A percentile compares a stretch with the other conserved stretches of the same genome.
Conservation (phyloP, 345 rosid genomes). For the Gossypium thurberi region DNA sequence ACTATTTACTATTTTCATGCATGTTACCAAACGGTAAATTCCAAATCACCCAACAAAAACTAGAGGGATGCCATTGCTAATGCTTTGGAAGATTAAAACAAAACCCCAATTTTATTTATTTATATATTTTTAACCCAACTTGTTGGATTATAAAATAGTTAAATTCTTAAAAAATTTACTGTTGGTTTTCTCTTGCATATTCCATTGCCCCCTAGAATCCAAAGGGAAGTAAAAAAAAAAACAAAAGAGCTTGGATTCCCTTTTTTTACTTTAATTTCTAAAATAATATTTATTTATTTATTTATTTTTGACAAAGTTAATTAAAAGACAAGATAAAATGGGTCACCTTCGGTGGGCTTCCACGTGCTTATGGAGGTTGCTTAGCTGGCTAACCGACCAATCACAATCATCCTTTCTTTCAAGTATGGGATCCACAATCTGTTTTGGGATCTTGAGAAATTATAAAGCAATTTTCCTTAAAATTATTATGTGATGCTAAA, state of each 20-base stretch:
- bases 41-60: not conserved
- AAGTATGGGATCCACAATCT: not conserved
- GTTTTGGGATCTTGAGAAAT: not conserved
- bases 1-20: not conserved
- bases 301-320: not conserved
- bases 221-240: not conserved
- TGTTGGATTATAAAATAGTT: not conserved
- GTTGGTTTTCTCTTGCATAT: not conserved
- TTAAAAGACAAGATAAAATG: not conserved
- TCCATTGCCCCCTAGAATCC: conserved; percentile 7
- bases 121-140: not conserved
- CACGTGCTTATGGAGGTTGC: conserved; percentile 13
- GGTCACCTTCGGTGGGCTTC: conserved; percentile 13
- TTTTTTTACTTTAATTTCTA: not conserved
- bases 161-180: not conserved
- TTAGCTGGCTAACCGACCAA: conserved; percentile 24
- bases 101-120: not conserved
- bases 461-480: not conserved
- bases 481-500: not conserved
- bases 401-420: not conserved
- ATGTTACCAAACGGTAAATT: not conserved
- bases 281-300: not conserved
- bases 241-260: not conserved
- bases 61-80: conserved; percentile 4
- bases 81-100: not conserved